Conservation (phyloP, 2,329 filamentous ascomycete species). For the Curvularia spicifera region DNA sequence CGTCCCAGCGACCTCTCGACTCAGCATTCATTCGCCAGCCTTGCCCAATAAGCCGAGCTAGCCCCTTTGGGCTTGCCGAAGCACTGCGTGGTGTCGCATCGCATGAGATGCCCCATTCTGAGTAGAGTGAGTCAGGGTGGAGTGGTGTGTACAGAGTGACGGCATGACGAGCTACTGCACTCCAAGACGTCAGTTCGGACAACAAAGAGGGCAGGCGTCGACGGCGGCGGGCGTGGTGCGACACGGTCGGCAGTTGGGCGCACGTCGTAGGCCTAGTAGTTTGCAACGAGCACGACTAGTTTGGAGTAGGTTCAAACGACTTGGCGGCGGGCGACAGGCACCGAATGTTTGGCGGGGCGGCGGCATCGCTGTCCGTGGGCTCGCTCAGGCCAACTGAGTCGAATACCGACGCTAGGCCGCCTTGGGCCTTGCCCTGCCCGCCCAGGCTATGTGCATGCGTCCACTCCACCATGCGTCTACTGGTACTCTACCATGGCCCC, state of each 20-base stretch:
- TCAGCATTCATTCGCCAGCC: conserved; percentile 33
- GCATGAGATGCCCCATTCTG: conserved; percentile 8
- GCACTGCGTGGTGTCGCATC: neutral
- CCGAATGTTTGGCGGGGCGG: neutral
- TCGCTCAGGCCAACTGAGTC: too few relatives aligned
- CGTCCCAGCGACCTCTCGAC: conserved; percentile 28
- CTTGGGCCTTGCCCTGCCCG: too few relatives aligned
- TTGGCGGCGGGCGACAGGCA: neutral
- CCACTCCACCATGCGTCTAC: too few relatives aligned
- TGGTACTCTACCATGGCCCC: too few relatives aligned
- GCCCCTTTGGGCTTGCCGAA: neutral
- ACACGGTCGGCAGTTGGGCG: neutral
- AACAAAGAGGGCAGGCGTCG: neutral
- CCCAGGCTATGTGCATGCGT: too few relatives aligned
- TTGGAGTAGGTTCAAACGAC: neutral
- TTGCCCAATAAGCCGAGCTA: conserved; percentile 13
- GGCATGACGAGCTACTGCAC: neutral
- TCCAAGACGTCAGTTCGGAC: neutral
- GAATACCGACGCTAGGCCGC: too few relatives aligned
- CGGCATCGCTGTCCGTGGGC: neutral
- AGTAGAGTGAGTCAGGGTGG: neutral
- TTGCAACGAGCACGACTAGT: neutral
- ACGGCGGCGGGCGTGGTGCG: neutral
- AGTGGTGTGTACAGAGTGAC: neutral
- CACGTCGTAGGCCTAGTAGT: neutral